A percentile compares a stretch with the other conserved stretches of the same genome.
Evolutionary conservation across 139 green algal species (phyloP).

Genomic region (Ettlia oleoabundans): DNA sequence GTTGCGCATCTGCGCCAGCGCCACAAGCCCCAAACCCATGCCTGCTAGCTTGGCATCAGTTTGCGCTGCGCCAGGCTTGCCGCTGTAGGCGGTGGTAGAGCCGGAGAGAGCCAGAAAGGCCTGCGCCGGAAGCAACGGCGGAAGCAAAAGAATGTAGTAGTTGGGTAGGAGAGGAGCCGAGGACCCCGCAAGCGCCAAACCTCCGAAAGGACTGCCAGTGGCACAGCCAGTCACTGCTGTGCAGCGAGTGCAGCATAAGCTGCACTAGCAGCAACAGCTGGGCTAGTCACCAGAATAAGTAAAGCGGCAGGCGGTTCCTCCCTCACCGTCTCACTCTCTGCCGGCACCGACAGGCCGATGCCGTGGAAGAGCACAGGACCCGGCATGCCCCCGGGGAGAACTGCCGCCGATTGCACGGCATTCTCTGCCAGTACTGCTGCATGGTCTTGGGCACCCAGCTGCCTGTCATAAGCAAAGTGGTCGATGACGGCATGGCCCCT

Average conservation of each 20-base stretch:
- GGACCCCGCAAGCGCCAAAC: too few species aligned
- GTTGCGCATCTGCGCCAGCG: conserved; percentile 79
- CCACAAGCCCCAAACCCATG: conserved; percentile 39
- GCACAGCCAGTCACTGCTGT: too few species aligned
- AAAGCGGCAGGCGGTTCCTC: neutral
- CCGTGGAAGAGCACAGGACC: conserved; percentile 74
- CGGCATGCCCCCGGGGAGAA: conserved; percentile 41
- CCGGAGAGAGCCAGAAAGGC: conserved; percentile 15
- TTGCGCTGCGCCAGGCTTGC: conserved; percentile 19
- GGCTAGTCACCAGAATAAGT: too few species aligned
- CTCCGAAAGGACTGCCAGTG: too few species aligned
- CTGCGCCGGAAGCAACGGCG: neutral
- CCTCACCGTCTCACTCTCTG: conserved; percentile 71
- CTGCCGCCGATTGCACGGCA: neutral
- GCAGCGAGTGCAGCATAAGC: too few species aligned
- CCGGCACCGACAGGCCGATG: conserved; percentile 61
- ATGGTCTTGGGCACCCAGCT: conserved; percentile 22
- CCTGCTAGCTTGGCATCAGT: conserved; percentile 42
- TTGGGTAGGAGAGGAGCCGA: too few species aligned
- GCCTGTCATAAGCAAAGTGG: conserved; percentile 40
- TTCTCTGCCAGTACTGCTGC: conserved; percentile 24
- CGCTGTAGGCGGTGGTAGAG: conserved; percentile 21
- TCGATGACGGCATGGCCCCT: conserved; percentile 55
- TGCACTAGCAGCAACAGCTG: too few species aligned
- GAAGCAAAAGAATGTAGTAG: neutral